Evolutionary conservation across 768 basidiomycete genomes (phyloP), one percentile per base, ranked within the genome.

Genomic region (Leccinum incarnatum): DNA sequence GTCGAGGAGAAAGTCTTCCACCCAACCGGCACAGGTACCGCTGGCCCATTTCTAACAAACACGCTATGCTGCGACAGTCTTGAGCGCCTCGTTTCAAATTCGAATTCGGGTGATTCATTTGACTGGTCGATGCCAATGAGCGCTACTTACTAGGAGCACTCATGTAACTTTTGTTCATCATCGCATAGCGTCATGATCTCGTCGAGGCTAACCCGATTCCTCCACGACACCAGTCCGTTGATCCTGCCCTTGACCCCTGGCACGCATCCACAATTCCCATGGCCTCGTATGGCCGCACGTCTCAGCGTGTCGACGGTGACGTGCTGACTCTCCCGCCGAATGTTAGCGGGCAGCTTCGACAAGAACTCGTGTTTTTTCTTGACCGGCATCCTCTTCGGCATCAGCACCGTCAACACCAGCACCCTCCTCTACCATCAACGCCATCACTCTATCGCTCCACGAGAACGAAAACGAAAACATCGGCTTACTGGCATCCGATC

Each of bases 281-380:
- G 15, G 86, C 92, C 74, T 95, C 93, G 21, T 89, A 81, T 3
- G 92, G 78, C 0, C 67, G 58, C 3, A 95, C 76, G 10, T 74
- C 74, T 68, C 50, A 68, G 65, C 17, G 92, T 95, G 7, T 92
- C 97, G 8, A 98, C 86, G 0, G 97, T 98, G 56, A 98, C 82
- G 69, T 98, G 97, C 65, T 95, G 72, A 57, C 82, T 60, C 7
- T 74, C 65, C 55, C 75, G 76, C 21, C 21, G 2, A 11, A 88
- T 63, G 12, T 81, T 77, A 5, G 76, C 69, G 0, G 81, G 75
- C 15, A 93, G 65, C 37, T 62, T 54, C 14, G 74, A 71, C 6
- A 87, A 58, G 53, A 92, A 86, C 54, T 74, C 75, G 5, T 73
- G 65, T 4, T 77, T 82, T 29, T 75, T 21, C 74, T 56, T 76